Base-by-base conservation (phyloP, 495 filamentous ascomycete species). In the Talaromyces borbonicus region DNA sequence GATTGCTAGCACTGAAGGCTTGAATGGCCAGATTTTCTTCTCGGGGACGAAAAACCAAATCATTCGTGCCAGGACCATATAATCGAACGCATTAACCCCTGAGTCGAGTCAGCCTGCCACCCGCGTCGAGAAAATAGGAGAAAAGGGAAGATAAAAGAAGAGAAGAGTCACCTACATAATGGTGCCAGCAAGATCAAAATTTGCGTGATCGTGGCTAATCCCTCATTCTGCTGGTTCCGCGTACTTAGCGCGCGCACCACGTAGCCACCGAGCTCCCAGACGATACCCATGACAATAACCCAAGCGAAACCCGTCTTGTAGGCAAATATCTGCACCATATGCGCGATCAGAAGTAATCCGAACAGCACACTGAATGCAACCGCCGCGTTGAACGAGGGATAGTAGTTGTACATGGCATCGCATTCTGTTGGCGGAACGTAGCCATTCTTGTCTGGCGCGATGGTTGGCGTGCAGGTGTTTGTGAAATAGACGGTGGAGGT, bases 81-180 rank as follows among this genome's bases (percentile, higher is more conserved):
- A 86, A n/a, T 71, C 64, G 52, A 76, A 84, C 2, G 80, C 80
- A 29, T 85, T 83, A 49, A 81, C 67, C 73, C 58, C 62, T 85
- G 79, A n/a, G 82, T 9, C 5, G 12, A 41, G 6, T 26, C 6
- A 41, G 38, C 22, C 1, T 2, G n/a, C 19, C 8, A 12, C n/a
- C 16, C 4, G 5, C 5, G 16, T 25, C 3, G 9, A 8, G n/a
- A 11, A 8, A 8, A 36, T 2, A 5, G n/a, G 9, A 15, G 12
- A 39, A 24, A 16, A 8, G 20, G 12, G 24, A n/a, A 22, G 7
- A 36, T 20, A 16, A 12, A 7, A 30, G 27, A 7, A 18, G 33
- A 6, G 33, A 12, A 5, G 6, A 18, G n/a, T 5, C 9, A 37
- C 33, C 11, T 30, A 43, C 77, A 55, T 4, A 55, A 33, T 4